Evolutionary conservation across 1,139 yeast species (phyloP).

Genomic region (Taphrina sp.): DNA sequence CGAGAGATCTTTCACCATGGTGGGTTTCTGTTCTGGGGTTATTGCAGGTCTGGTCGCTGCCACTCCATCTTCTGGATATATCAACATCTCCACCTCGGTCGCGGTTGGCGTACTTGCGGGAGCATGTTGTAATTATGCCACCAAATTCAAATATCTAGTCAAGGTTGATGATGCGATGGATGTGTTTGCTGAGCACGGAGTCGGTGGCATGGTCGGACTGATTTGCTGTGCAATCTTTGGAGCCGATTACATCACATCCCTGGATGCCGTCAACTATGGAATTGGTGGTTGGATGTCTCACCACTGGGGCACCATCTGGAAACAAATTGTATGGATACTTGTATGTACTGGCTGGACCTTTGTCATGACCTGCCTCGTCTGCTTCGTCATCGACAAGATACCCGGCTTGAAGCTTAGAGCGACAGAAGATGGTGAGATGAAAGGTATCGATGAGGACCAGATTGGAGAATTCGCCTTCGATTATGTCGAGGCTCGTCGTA

Average conservation of each 20-base stretch:
- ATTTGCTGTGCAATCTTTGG: slow-evolving; percentile 86
- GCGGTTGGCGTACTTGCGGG: slow-evolving; percentile 81
- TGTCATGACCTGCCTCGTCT: slow-evolving; percentile 72
- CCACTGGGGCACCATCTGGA: slow-evolving; percentile 87
- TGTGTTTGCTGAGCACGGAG: slow-evolving; percentile 96
- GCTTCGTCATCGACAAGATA: slow-evolving; percentile 68
- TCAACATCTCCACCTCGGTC: slow-evolving; percentile 89
- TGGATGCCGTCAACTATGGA: slow-evolving; percentile 57
- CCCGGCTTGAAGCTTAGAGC: slow-evolving; percentile 75
- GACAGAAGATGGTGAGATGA: slow-evolving; percentile 77
- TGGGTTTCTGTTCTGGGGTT: slow-evolving; percentile 91
- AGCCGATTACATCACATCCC: slow-evolving; percentile 81
- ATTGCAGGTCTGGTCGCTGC: slow-evolving; percentile 96
- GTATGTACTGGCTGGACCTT: slow-evolving; percentile 76
- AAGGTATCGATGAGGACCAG: slow-evolving; percentile 94
- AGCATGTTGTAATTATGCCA: slow-evolving; percentile 80
- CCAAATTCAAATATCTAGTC: slow-evolving; percentile 77
- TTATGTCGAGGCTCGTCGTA: slow-evolving; percentile 93
- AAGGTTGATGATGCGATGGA: slow-evolving; percentile 90
- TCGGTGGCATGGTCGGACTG: slow-evolving; percentile 89
- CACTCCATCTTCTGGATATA: slow-evolving; percentile 88
- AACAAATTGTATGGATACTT: slow-evolving; percentile 76
- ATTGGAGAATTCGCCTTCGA: slow-evolving; percentile 98
- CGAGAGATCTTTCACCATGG: slow-evolving; percentile 90
- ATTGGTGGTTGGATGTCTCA: slow-evolving; percentile 90